Evolutionary conservation across 1,139 yeast genomes (phyloP).

Genomic region (Candida tetrigidarum): DNA sequence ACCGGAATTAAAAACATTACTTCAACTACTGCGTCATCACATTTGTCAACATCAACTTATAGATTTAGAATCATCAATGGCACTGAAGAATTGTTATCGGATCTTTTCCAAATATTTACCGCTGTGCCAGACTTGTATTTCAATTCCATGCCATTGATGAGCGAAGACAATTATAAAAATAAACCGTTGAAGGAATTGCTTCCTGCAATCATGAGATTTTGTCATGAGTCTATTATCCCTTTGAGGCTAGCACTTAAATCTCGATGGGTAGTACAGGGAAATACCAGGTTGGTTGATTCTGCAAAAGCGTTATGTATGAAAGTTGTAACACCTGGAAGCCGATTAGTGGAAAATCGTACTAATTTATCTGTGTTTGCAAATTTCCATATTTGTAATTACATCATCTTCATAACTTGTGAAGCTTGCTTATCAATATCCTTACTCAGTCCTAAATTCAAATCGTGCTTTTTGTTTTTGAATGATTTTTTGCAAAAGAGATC

Average conservation of each 20-base stretch:
- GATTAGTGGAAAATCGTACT: conserved; percentile 24
- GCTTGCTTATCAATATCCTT: conserved; percentile 39
- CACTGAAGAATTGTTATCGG: conserved; percentile 41
- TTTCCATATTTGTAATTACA: conserved; percentile 34
- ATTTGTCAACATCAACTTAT: conserved; percentile 11
- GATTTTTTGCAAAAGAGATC: conserved; percentile 31
- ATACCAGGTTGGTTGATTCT: conserved; percentile 34
- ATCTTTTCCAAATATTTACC: conserved; percentile 39
- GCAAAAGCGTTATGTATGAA: conserved; percentile 40
- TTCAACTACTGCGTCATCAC: conserved; percentile 9
- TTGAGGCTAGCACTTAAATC: conserved; percentile 38
- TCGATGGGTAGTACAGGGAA: conserved; percentile 22
- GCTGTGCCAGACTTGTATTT: conserved; percentile 41
- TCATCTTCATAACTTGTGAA: conserved; percentile 42
- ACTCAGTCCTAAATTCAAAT: conserved; percentile 42
- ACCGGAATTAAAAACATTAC: conserved; percentile 1
- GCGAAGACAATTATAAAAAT: conserved; percentile 20
- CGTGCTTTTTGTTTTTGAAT: conserved; percentile 42
- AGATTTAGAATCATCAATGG: conserved; percentile 18
- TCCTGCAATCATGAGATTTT: conserved; percentile 21
- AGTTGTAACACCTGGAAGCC: conserved; percentile 27
- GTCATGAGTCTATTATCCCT: conserved; percentile 34
- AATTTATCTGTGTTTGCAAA: conserved; percentile 31
- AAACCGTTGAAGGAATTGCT: conserved; percentile 22
- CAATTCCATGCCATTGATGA: conserved; percentile 32